Evolutionary conservation across 768 basidiomycete species (phyloP).

Genomic region (Astraeus odoratus): DNA sequence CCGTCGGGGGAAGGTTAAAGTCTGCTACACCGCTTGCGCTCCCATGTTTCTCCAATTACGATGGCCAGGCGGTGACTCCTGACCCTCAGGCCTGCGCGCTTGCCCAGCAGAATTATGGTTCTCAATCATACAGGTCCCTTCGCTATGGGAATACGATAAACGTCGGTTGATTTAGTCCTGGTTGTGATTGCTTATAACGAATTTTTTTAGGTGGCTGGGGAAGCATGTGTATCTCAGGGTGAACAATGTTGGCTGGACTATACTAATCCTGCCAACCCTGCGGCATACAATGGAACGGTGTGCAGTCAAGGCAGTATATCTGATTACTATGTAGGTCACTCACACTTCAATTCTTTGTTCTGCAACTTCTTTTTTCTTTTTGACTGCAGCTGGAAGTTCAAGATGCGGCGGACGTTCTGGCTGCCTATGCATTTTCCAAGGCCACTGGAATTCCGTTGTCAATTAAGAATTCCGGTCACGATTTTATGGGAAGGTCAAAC

Average conservation of each 20-base stretch:
- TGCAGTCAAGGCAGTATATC: slow-evolving; percentile 35
- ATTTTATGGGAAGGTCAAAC: slow-evolving; percentile 24
- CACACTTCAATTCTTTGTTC: background rate
- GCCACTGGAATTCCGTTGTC: slow-evolving; percentile 34
- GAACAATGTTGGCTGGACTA: slow-evolving; percentile 44
- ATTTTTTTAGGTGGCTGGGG: slow-evolving; percentile 39
- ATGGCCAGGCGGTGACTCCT: slow-evolving; percentile 12
- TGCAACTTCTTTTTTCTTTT: background rate
- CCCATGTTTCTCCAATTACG: slow-evolving; percentile 28
- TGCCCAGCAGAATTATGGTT: slow-evolving; percentile 24
- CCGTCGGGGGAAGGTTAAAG: slow-evolving; percentile 26
- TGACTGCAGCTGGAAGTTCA: slow-evolving; percentile 36
- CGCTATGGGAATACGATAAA: slow-evolving; percentile 16
- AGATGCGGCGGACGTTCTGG: slow-evolving; percentile 32
- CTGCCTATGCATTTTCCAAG: slow-evolving; percentile 39
- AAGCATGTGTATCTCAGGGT: slow-evolving; percentile 43
- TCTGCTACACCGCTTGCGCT: slow-evolving; percentile 21
- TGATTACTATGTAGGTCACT: slow-evolving; percentile 30
- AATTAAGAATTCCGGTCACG: slow-evolving; percentile 45
- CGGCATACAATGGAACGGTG: slow-evolving; percentile 21
- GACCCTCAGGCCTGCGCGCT: slow-evolving; percentile 19
- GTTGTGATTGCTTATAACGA: background rate
- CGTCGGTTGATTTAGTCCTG: background rate
- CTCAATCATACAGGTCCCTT: slow-evolving; percentile 16
- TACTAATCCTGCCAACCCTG: slow-evolving; percentile 24